Conservation (phyloP, 805 yeast species). For the Lipomyces sp. region DNA sequence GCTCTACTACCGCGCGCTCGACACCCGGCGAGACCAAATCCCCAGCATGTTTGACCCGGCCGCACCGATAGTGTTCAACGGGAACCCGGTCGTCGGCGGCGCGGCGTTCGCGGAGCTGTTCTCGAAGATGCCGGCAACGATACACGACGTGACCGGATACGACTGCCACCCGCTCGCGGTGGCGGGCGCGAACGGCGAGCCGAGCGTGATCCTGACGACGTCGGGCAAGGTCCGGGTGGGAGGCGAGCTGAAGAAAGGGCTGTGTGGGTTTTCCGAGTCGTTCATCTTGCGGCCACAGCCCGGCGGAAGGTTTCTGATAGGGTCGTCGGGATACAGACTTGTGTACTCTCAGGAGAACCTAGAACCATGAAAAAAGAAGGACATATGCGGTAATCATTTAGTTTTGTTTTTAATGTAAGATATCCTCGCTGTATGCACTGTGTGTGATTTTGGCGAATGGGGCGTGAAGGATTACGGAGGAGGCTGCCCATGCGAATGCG, state of each 20-base stretch:
- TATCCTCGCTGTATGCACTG: too few relatives aligned
- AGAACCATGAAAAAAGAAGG: constrained; percentile 9
- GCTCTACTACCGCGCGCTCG: constrained; percentile 39
- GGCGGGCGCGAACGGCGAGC: constrained; percentile 22
- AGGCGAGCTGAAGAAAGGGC: constrained; percentile 32
- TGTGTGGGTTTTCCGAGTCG: constrained; percentile 37
- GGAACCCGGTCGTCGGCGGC: constrained; percentile 42
- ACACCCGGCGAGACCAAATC: constrained; percentile 34
- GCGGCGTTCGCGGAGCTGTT: constrained; percentile 39
- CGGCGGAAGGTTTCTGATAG: constrained; percentile 33
- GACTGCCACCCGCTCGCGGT: constrained; percentile 42
- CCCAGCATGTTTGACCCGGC: constrained; percentile 31
- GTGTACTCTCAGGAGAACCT: constrained; percentile 34
- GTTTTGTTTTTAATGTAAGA: too few relatives aligned
- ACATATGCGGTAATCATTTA: too few relatives aligned
- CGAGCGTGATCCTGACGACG: constrained; percentile 35
- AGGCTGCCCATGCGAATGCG: too few relatives aligned
- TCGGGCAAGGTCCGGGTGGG: constrained; percentile 41
- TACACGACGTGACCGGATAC: constrained; percentile 38
- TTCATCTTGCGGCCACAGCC: constrained; percentile 24
- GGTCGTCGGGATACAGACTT: constrained; percentile 34
- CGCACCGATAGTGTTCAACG: constrained; percentile 44
- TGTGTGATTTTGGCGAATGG: too few relatives aligned
- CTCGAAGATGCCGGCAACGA: constrained; percentile 37
- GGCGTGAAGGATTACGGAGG: too few relatives aligned